These are phyloP conservation scores for Golubevia sp. DNA, from an alignment of 1,284 basidiomycete genomes.

Conservation along the genomic window DNA sequence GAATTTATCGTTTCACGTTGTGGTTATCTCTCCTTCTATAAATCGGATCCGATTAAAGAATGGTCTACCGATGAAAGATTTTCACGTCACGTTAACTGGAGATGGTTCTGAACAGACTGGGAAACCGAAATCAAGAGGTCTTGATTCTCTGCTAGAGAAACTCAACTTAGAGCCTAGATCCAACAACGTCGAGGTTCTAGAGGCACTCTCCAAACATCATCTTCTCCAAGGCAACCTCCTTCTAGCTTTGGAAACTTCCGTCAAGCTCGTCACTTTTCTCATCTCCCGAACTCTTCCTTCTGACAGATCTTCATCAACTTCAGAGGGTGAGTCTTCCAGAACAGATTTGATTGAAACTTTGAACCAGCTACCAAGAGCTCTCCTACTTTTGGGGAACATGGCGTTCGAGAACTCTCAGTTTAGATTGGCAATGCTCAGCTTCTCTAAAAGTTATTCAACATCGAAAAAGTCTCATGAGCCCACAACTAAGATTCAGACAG, in stretches of 20 bases:
- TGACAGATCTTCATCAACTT: neutral
- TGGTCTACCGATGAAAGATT: constrained; percentile 67
- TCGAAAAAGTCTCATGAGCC: too few relatives aligned
- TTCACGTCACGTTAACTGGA: constrained; percentile 67
- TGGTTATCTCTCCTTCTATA: constrained; percentile 69
- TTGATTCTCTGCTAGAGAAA: constrained; percentile 62
- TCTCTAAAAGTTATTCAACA: neutral
- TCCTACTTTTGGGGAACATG: neutral
- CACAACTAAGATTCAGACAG: neutral
- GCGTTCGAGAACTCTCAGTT: neutral
- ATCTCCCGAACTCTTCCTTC: neutral
- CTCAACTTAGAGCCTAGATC: constrained; percentile 38
- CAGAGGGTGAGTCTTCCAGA: neutral
- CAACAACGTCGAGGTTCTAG: constrained; percentile 63
- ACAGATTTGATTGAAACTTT: neutral
- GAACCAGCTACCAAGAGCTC: neutral
- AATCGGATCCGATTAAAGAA: constrained; percentile 66
- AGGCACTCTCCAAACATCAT: constrained; percentile 66
- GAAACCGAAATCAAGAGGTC: constrained; percentile 65
- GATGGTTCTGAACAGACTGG: constrained; percentile 62
- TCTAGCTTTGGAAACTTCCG: constrained; percentile 61
- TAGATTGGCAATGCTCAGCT: neutral
- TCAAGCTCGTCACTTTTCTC: constrained; percentile 62
- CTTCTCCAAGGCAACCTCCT: constrained; percentile 63
- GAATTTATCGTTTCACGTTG: constrained; percentile 54